Evolutionary conservation across 108 stramenopile genomes (phyloP).

Genomic region (Fragilaria crotonensis): DNA sequence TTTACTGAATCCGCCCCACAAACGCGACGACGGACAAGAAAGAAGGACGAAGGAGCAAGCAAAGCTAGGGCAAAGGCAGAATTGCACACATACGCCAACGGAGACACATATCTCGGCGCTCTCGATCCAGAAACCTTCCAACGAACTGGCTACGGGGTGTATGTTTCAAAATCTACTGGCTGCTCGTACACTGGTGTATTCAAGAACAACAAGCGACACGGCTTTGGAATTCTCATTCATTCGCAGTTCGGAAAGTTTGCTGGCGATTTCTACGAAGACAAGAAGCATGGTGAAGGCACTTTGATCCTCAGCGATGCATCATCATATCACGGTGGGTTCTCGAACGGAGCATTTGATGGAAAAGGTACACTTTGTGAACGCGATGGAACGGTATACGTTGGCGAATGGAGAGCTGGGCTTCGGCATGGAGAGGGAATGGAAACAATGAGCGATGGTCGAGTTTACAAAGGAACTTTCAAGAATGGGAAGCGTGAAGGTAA

Average conservation of each 20-base stretch:
- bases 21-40: not conserved
- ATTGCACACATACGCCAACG: slow-evolving; percentile 5
- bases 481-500: slow-evolving; percentile 33
- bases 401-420: slow-evolving; percentile 1
- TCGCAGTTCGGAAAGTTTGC: slow-evolving; percentile 1
- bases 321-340: slow-evolving; percentile 1
- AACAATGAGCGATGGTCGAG: slow-evolving; percentile 1
- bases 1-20: slow-evolving; percentile 11
- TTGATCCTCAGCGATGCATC: slow-evolving; percentile 2
- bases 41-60: no score
- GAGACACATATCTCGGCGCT: slow-evolving; percentile 3
- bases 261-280: not conserved
- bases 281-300: slow-evolving; percentile 3
- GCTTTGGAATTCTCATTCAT: slow-evolving; percentile 3
- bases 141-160: slow-evolving; percentile 4
- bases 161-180: not conserved
- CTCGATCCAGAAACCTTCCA: not conserved
- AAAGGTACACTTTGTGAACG: slow-evolving; percentile 6
- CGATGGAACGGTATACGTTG: slow-evolving; percentile 4
- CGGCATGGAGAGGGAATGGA: slow-evolving; percentile 3
- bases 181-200: slow-evolving; percentile 3
- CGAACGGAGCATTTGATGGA: slow-evolving; percentile 1
- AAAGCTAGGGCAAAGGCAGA: not conserved
- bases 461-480: slow-evolving; percentile 36
- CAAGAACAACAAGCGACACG: not conserved